phyloP scores from a whole-genome alignment of 2,329 filamentous ascomycete genomes.

The Alternaria longipes region DNA sequence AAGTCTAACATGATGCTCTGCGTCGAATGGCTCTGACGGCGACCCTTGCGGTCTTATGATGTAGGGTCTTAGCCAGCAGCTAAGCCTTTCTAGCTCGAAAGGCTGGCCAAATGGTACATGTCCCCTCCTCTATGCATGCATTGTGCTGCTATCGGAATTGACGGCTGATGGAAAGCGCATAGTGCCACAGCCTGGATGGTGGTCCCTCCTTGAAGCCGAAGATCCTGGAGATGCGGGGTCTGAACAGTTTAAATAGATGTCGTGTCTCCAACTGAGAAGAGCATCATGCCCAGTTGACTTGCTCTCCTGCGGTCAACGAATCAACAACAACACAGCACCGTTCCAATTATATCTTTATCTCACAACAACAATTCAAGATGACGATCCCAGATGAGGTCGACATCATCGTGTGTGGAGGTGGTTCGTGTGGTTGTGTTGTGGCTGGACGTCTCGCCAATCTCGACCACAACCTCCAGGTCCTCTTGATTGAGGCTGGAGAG shows the following conservation, averaged over 20 bases:
- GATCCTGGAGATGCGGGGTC: slow-evolving; percentile 43
- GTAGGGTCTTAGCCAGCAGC: slow-evolving; percentile 18
- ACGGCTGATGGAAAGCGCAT: slow-evolving; percentile 26
- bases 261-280: slow-evolving; percentile 21
- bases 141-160: slow-evolving; percentile 25
- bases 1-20: slow-evolving; percentile 22
- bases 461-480: slow-evolving; percentile 75
- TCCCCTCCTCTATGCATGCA: slow-evolving; percentile 39
- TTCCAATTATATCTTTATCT: slow-evolving; percentile 10
- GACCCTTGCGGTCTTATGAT: slow-evolving; percentile 15
- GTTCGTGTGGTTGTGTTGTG: slow-evolving; percentile 67
- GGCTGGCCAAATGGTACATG: slow-evolving; percentile 27
- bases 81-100: slow-evolving; percentile 20
- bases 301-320: slow-evolving; percentile 39
- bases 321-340: slow-evolving; percentile 4
- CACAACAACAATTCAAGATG: slow-evolving; percentile 52
- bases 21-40: slow-evolving; percentile 17
- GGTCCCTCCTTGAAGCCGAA: slow-evolving; percentile 36
- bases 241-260: slow-evolving; percentile 38
- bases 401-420: slow-evolving; percentile 81
- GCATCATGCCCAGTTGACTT: slow-evolving; percentile 40
- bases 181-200: slow-evolving; percentile 29
- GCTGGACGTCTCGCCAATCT: slow-evolving; percentile 73
- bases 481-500: slow-evolving; percentile 76
- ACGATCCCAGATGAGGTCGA: slow-evolving; percentile 80